Evolutionary conservation across 2,329 filamentous ascomycete genomes (phyloP).

Genomic region (Xylariomycetidae sp.): DNA sequence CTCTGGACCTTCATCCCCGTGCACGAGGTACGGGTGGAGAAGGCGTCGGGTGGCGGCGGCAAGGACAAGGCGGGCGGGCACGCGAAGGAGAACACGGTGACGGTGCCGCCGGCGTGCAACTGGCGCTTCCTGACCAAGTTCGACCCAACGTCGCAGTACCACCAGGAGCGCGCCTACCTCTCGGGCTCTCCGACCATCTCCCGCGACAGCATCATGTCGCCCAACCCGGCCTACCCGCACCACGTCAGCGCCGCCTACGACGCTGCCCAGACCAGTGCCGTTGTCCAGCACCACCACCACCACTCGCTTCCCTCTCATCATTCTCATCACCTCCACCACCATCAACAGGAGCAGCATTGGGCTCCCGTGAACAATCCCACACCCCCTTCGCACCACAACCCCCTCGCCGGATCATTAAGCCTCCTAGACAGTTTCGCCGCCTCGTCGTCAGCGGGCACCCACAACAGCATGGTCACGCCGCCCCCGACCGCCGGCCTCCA

Average conservation of each 20-base stretch:
- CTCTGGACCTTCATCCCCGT: conserved; percentile 60
- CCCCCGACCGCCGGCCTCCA: conserved; percentile 50
- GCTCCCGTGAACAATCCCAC: too few species aligned
- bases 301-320: not conserved
- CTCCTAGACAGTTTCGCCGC: conserved; percentile 48
- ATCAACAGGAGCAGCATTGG: conserved; percentile 4
- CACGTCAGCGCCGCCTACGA: conserved; percentile 50
- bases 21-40: conserved; percentile 39
- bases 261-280: conserved; percentile 11
- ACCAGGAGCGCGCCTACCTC: conserved; percentile 44
- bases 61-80: conserved; percentile 32
- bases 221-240: conserved; percentile 45
- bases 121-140: conserved; percentile 61
- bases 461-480: conserved; percentile 51
- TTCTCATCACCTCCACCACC: conserved; percentile 2
- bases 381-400: too few species aligned
- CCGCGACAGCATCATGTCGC: conserved; percentile 48
- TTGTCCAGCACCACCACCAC: not conserved
- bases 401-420: conserved; percentile 20
- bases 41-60: too few species aligned
- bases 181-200: conserved; percentile 26
- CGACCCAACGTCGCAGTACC: conserved; percentile 54
- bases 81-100: conserved; percentile 38
- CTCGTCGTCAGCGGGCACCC: too few species aligned
- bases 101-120: conserved; percentile 49